Evolutionary conservation across 805 yeast species (phyloP).

Genomic region (Candida quercuum): DNA sequence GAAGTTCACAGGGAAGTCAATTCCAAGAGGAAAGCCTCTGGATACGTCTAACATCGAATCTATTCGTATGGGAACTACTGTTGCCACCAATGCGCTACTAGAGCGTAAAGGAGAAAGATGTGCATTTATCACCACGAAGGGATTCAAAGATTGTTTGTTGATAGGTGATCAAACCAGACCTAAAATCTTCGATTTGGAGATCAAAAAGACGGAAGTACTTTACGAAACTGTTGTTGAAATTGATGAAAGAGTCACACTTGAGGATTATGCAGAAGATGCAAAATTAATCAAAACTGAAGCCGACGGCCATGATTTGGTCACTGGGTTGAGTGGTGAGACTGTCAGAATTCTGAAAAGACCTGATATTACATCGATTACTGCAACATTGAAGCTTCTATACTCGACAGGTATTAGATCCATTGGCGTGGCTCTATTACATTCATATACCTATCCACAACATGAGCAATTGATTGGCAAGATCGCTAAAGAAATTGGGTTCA

Average conservation of each 20-base stretch:
- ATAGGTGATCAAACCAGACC: slow-evolving; percentile 95
- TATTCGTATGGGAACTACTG: slow-evolving; percentile 89
- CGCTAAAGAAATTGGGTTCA: slow-evolving; percentile 63
- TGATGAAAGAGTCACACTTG: slow-evolving; percentile 87
- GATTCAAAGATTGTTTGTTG: slow-evolving; percentile 73
- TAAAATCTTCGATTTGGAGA: slow-evolving; percentile 76
- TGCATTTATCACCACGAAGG: slow-evolving; percentile 81
- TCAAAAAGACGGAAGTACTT: slow-evolving; percentile 63
- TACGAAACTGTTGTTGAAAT: slow-evolving; percentile 77
- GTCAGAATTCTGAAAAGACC: slow-evolving; percentile 53
- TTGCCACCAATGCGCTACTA: slow-evolving; percentile 90
- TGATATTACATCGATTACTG: slow-evolving; percentile 35
- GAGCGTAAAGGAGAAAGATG: slow-evolving; percentile 91
- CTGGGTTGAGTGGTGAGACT: slow-evolving; percentile 66
- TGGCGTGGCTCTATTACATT: slow-evolving; percentile 68
- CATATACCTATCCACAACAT: slow-evolving; percentile 69
- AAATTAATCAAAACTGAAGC: slow-evolving; percentile 20
- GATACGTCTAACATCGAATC: slow-evolving; percentile 60
- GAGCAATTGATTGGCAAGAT: slow-evolving; percentile 53
- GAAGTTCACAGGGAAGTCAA: slow-evolving; percentile 42
- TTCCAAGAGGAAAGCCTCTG: slow-evolving; percentile 56
- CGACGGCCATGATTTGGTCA: slow-evolving; percentile 31
- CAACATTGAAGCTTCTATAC: slow-evolving; percentile 39
- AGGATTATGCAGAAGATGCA: slow-evolving; percentile 75
- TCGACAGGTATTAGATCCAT: slow-evolving; percentile 59